phyloP scores from a whole-genome alignment of 1,139 yeast genomes.

The Pneumocystis wakefieldiae region DNA sequence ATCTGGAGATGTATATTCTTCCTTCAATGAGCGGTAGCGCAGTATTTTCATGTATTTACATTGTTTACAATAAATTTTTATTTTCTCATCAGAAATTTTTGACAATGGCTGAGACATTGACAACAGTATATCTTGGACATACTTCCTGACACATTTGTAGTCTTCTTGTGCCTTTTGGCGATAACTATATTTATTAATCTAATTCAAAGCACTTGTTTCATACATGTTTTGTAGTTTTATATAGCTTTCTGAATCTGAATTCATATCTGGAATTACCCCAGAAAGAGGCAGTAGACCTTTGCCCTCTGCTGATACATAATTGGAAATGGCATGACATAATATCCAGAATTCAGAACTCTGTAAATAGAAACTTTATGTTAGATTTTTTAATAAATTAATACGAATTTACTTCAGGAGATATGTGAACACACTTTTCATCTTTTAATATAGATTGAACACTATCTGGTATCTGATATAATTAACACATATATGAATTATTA shows the following conservation, averaged over 20 bases:
- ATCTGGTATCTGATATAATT: conserved; percentile 31
- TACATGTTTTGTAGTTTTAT: conserved; percentile 38
- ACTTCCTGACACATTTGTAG: conserved; percentile 26
- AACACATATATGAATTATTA: conserved; percentile 5
- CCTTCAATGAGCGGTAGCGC: conserved; percentile 17
- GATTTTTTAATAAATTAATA: neutral
- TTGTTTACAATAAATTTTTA: conserved; percentile 48
- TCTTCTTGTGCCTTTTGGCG: conserved; percentile 43
- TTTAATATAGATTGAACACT: conserved; percentile 21
- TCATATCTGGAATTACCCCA: conserved; percentile 81
- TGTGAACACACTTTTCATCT: conserved; percentile 12
- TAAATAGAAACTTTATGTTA: neutral
- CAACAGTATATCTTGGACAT: conserved; percentile 23
- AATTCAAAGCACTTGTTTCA: neutral
- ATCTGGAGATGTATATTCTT: conserved; percentile 17
- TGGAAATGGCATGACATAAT: conserved; percentile 39
- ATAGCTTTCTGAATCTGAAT: conserved; percentile 54
- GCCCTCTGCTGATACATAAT: conserved; percentile 29
- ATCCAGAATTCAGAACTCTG: conserved; percentile 41
- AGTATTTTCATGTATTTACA: conserved; percentile 28
- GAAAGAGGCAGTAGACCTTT: conserved; percentile 47
- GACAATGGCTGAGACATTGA: conserved; percentile 19
- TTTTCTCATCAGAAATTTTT: conserved; percentile 28
- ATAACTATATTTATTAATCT: conserved; percentile 24
- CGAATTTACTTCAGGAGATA: conserved; percentile 9